Evolutionary conservation across 257 asterid species (phyloP).

Genomic region (Verbena officinalis): DNA sequence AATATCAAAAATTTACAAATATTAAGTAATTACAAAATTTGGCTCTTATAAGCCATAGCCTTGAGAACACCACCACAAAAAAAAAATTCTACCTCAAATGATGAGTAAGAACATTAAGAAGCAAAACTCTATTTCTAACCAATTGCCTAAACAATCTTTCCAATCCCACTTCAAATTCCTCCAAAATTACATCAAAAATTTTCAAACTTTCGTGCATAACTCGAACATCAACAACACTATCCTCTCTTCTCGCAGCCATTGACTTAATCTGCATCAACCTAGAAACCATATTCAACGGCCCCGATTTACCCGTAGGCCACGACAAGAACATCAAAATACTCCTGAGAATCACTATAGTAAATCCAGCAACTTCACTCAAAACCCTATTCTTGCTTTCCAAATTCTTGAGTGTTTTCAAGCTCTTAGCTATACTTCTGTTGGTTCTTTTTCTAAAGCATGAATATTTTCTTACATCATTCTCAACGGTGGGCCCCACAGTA

Average conservation of each 20-base stretch:
- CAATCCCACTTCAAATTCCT: conserved; percentile 34
- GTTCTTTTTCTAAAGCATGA: conserved; percentile 45
- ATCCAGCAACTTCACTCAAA: conserved; percentile 24
- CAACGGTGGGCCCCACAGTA: conserved; percentile 42
- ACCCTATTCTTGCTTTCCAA: conserved; percentile 38
- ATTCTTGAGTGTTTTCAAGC: conserved; percentile 43
- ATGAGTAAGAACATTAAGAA: conserved; percentile 38
- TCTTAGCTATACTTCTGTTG: conserved; percentile 39
- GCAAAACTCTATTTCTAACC: conserved; percentile 37
- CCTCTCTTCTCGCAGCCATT: background rate
- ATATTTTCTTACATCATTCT: conserved; percentile 36
- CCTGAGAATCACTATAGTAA: conserved; percentile 20
- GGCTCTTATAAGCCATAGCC: background rate
- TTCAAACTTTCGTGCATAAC: conserved; percentile 24
- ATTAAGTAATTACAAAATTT: background rate
- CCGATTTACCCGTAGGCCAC: background rate
- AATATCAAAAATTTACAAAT: too few relatives aligned
- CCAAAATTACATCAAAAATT: conserved; percentile 28
- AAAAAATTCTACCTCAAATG: conserved; percentile 16
- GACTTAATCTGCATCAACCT: conserved; percentile 27
- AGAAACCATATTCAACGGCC: conserved; percentile 27
- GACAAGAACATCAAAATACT: conserved; percentile 26
- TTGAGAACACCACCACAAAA: background rate
- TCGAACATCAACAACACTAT: conserved; percentile 13
- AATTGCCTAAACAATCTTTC: conserved; percentile 40